A percentile compares a stretch with the other conserved stretches of the same genome.
Conservation (phyloP, 2,329 filamentous ascomycete species). For the Zasmidium citrigriseum region DNA sequence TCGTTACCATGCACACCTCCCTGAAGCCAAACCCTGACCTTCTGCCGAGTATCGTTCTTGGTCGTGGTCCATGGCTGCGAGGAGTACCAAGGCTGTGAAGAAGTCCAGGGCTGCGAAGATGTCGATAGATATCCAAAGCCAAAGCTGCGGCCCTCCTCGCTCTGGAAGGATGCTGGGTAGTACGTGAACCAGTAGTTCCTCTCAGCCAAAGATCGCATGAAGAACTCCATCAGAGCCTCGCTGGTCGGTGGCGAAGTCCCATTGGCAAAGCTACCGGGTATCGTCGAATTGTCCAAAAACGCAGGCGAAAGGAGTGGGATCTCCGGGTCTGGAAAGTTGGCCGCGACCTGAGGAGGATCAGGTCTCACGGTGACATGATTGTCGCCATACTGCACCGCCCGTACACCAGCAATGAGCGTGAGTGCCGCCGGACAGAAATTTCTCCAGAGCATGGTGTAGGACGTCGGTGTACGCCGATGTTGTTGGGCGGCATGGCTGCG, state of each 20-base stretch:
- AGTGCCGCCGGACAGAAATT: neutral
- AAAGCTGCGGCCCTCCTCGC: constrained; percentile 37
- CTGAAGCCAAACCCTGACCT: constrained; percentile 40
- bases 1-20: constrained; percentile 41
- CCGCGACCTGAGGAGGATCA: constrained; percentile 37
- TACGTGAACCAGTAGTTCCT: constrained; percentile 38
- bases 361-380: constrained; percentile 32
- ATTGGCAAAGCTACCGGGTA: constrained; percentile 31
- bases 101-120: neutral
- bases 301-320: constrained; percentile 35
- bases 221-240: constrained; percentile 28
- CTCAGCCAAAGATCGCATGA: constrained; percentile 31
- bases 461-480: neutral
- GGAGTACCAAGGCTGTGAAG: constrained; percentile 15
- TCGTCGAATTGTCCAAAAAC: constrained; percentile 31
- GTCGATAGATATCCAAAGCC: constrained; percentile 32
- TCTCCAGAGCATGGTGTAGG: neutral
- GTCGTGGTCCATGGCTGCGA: constrained; percentile 13
- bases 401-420: neutral
- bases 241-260: constrained; percentile 38
- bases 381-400: constrained; percentile 31
- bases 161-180: constrained; percentile 29
- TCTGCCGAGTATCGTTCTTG: constrained; percentile 20
- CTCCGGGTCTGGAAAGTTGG: constrained; percentile 36
- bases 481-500: neutral